These are phyloP conservation scores for Sporothrix brunneoviolacea DNA, from an alignment of 2,329 filamentous ascomycete genomes.

Conservation along the genomic window DNA sequence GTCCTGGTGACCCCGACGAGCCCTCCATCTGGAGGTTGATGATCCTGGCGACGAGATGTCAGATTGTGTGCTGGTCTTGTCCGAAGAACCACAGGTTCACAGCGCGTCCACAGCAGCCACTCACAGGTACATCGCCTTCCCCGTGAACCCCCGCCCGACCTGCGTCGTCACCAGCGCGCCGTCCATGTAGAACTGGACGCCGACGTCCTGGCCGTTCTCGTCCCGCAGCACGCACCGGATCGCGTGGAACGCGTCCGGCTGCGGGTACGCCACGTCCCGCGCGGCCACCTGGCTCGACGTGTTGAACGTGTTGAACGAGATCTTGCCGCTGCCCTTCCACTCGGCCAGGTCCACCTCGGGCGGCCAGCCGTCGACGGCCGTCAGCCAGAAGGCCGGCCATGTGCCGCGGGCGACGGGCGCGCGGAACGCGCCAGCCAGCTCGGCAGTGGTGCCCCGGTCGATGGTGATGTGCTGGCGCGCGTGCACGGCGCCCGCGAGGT, in stretches of 20 bases:
- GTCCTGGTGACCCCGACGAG: constrained; percentile 37
- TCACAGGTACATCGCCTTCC: constrained; percentile 39
- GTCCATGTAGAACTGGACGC: constrained; percentile 50
- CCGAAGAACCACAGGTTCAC: too few relatives aligned
- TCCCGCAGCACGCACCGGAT: constrained; percentile 46
- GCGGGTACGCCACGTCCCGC: constrained; percentile 41
- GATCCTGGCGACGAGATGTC: too few relatives aligned
- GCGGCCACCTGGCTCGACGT: constrained; percentile 40
- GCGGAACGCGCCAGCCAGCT: constrained; percentile 35
- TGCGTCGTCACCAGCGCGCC: constrained; percentile 42
- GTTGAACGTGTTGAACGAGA: constrained; percentile 51
- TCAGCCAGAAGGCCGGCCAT: constrained; percentile 56
- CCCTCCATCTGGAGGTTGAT: constrained; percentile 41
- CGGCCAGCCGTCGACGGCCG: constrained; percentile 47
- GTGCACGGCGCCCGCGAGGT: constrained; percentile 41
- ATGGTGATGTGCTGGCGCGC: constrained; percentile 36
- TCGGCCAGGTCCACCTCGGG: constrained; percentile 56
- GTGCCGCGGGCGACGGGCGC: constrained; percentile 38
- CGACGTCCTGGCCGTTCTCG: constrained; percentile 43
- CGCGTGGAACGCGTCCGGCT: constrained; percentile 40
- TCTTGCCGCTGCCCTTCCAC: constrained; percentile 53
- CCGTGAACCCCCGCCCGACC: constrained; percentile 42
- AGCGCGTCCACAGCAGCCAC: too few relatives aligned
- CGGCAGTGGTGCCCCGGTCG: constrained; percentile 31
- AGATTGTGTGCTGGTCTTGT: too few relatives aligned